phyloP scores from a whole-genome alignment of 2,329 filamentous ascomycete genomes.

The Fusarium pininemorale region DNA sequence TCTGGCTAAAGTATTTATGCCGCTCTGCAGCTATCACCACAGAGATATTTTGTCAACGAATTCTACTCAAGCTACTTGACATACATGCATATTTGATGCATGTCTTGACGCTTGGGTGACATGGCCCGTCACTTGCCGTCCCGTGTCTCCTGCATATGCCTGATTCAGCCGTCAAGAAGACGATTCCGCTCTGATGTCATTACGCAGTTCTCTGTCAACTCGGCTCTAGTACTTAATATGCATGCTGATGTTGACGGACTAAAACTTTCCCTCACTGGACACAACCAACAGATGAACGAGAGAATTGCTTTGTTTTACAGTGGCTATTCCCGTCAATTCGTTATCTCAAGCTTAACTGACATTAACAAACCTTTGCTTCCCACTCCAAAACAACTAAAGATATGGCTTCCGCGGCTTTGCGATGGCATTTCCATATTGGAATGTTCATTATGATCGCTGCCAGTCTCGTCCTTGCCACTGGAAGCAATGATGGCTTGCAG shows the following conservation, averaged over 20 bases:
- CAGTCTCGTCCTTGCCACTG: background rate
- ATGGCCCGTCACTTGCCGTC: accelerated
- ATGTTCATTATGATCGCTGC: accelerated
- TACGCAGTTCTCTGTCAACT: background rate
- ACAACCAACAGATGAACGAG: accelerated
- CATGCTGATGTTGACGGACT: accelerated
- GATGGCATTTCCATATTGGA: accelerated
- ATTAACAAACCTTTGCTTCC: accelerated
- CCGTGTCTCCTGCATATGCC: background rate
- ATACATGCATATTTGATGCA: background rate
- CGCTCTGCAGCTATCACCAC: background rate
- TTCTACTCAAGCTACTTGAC: accelerated
- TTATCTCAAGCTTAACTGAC: too few species aligned
- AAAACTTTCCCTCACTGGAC: accelerated
- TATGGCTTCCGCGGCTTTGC: accelerated
- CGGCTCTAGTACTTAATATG: accelerated
- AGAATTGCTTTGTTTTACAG: background rate
- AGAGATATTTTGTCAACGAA: accelerated
- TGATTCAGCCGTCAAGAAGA: background rate
- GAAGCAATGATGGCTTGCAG: background rate
- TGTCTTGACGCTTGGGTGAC: accelerated
- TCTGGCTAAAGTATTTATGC: background rate
- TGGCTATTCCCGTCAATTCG: too few species aligned
- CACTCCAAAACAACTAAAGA: accelerated
- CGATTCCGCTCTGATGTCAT: accelerated